A percentile compares a stretch with the other conserved stretches of the same genome.
These are phyloP conservation scores for Aspergillus steynii DNA, from an alignment of 495 filamentous ascomycete genomes.

Conservation along the genomic window DNA sequence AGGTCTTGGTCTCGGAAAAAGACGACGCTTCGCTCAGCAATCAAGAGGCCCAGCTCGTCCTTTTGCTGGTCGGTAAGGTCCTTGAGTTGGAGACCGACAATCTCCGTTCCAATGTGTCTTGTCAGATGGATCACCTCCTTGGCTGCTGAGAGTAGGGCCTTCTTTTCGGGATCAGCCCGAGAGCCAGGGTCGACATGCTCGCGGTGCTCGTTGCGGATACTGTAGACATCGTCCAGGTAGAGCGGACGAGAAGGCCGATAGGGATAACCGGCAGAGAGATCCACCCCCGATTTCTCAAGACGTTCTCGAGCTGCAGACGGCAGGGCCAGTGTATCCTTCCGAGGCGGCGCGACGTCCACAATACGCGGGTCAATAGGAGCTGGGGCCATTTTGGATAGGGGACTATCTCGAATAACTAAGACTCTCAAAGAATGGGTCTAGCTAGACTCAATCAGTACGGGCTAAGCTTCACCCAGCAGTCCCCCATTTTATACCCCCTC, in stretches of 20 bases:
- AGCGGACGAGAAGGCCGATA: slow-evolving; percentile 65
- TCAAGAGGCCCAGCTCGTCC: slow-evolving; percentile 69
- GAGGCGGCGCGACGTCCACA: slow-evolving; percentile 57
- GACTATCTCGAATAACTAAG: slow-evolving; percentile 15
- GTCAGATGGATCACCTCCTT: slow-evolving; percentile 67
- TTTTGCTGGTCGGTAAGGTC: slow-evolving; percentile 66
- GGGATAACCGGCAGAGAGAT: slow-evolving; percentile 65
- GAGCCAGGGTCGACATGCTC: slow-evolving; percentile 60
- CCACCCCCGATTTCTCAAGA: slow-evolving; percentile 63
- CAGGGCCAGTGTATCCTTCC: slow-evolving; percentile 61
- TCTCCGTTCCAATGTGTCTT: slow-evolving; percentile 68
- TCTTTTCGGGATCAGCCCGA: slow-evolving; percentile 68
- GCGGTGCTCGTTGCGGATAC: slow-evolving; percentile 60
- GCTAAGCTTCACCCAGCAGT: not conserved
- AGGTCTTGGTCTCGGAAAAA: slow-evolving; percentile 77
- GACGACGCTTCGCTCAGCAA: slow-evolving; percentile 72
- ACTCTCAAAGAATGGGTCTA: slow-evolving; percentile 20
- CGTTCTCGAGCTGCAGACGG: slow-evolving; percentile 54
- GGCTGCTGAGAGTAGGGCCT: slow-evolving; percentile 61
- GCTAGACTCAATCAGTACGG: not conserved
- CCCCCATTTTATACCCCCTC: not conserved
- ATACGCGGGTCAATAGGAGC: slow-evolving; percentile 60
- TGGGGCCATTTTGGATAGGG: slow-evolving; percentile 35
- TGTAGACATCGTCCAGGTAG: slow-evolving; percentile 65
- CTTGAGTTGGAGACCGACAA: slow-evolving; percentile 68